These are phyloP conservation scores for Flaveria trinervia DNA, from an alignment of 129 eudicot species.

Conservation along the genomic window DNA sequence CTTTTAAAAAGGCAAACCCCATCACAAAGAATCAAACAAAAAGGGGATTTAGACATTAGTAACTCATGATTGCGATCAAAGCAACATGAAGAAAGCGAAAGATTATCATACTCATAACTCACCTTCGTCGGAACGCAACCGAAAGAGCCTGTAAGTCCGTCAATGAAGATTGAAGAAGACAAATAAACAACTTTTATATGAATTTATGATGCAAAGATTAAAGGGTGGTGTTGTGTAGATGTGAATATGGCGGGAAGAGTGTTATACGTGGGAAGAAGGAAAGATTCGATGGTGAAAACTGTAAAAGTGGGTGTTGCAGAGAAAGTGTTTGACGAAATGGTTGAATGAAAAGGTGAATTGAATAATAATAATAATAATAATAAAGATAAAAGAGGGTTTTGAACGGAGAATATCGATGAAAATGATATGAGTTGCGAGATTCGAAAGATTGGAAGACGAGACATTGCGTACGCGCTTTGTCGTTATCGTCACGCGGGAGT, in stretches of 20 bases:
- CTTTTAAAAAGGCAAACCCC: constrained; percentile 11
- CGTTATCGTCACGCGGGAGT: constrained; percentile 34
- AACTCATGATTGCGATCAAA: constrained; percentile 20
- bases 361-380: no score
- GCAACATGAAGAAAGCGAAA: background rate
- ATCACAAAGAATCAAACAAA: constrained; percentile 4
- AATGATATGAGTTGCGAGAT: background rate
- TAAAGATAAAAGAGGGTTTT: no score
- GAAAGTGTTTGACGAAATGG: constrained; percentile 30
- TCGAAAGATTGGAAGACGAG: constrained; percentile 23
- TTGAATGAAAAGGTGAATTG: constrained; percentile 19
- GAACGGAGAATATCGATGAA: constrained; percentile 21
- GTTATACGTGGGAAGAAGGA: background rate
- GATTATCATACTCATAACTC: background rate
- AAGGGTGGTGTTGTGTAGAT: background rate
- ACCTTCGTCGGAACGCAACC: background rate
- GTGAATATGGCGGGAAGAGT: constrained; percentile 36
- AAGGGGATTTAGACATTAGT: background rate
- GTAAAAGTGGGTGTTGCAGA: constrained; percentile 25
- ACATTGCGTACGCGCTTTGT: constrained; percentile 28
- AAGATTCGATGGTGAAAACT: constrained; percentile 41
- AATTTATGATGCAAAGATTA: constrained; percentile 11
- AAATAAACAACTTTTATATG: background rate
- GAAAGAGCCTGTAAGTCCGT: no score
- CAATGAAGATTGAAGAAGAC: no score